phyloP scores from a whole-genome alignment of 345 rosid species.

The Nephelium lappaceum region DNA sequence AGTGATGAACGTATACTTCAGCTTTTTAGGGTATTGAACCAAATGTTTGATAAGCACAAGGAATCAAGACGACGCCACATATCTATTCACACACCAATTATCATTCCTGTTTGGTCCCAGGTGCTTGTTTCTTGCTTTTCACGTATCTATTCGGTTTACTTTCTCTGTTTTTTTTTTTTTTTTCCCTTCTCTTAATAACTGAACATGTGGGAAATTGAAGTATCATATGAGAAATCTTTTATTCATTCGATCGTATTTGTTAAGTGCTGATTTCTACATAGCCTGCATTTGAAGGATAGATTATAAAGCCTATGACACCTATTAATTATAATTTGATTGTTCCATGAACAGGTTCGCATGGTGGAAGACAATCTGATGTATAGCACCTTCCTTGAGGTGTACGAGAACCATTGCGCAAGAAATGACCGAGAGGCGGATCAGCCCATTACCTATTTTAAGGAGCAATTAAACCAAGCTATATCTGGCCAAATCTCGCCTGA shows the following conservation, averaged over 20 bases:
- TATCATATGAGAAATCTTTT: not conserved
- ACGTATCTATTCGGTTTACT: not conserved
- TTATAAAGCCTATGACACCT: not conserved
- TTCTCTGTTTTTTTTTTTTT: not conserved
- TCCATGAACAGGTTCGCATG: constrained; percentile 80
- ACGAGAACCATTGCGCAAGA: constrained; percentile 95
- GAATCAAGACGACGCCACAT: constrained; percentile 92
- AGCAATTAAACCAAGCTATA: constrained; percentile 92
- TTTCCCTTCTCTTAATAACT: not conserved
- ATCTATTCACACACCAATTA: constrained; percentile 92
- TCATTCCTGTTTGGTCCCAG: constrained; percentile 99
- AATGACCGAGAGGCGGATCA: constrained; percentile 90
- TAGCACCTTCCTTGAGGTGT: constrained; percentile 96
- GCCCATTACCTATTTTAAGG: constrained; percentile 88
- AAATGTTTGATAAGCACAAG: constrained; percentile 99
- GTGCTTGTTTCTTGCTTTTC: constrained; percentile 34
- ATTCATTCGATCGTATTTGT: not conserved
- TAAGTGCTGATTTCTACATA: constrained; percentile 2
- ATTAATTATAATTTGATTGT: not conserved
- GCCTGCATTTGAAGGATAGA: not conserved
- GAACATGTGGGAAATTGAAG: not conserved
- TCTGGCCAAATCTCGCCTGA: constrained; percentile 87
- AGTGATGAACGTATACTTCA: constrained; percentile 97
- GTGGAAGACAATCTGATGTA: constrained; percentile 98
- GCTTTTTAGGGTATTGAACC: constrained; percentile 98